These are phyloP conservation scores for Bauhinia variegata DNA, from an alignment of 306 rosid species.

Conservation along the genomic window DNA sequence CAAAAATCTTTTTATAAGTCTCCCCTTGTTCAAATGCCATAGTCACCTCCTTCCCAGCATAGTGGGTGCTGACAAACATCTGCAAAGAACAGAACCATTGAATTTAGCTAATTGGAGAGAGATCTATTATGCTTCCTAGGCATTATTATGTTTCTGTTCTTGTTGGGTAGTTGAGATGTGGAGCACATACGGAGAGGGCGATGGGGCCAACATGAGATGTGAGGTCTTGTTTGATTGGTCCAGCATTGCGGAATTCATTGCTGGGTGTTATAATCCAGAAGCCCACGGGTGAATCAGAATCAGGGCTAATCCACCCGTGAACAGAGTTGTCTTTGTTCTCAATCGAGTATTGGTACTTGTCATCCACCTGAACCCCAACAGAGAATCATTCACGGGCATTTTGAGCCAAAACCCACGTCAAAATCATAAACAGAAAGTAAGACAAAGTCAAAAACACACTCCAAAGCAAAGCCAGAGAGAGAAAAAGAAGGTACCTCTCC, in stretches of 20 bases:
- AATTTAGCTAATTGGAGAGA: neutral
- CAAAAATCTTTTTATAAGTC: constrained; percentile 75
- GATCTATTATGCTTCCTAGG: neutral
- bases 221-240: constrained; percentile 85
- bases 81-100: constrained; percentile 14
- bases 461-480: too few relatives aligned
- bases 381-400: neutral
- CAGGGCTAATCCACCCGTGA: constrained; percentile 56
- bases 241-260: constrained; percentile 67
- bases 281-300: constrained; percentile 50
- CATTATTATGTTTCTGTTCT: too few relatives aligned
- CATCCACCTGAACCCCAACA: constrained; percentile 48
- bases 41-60: constrained; percentile 47
- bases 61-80: constrained; percentile 87
- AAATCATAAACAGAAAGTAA: too few relatives aligned
- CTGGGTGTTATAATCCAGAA: constrained; percentile 89
- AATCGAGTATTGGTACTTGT: constrained; percentile 56
- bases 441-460: too few relatives aligned
- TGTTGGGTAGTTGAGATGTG: neutral
- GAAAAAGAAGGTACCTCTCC: constrained; percentile 32
- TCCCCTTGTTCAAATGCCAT: constrained; percentile 61
- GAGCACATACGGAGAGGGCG: constrained; percentile 60
- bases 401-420: too few relatives aligned
- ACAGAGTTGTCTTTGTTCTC: constrained; percentile 52
- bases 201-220: constrained; percentile 86